Evolutionary conservation across 495 filamentous ascomycete species (phyloP).

Genomic region (Aspergillus taichungensis): DNA sequence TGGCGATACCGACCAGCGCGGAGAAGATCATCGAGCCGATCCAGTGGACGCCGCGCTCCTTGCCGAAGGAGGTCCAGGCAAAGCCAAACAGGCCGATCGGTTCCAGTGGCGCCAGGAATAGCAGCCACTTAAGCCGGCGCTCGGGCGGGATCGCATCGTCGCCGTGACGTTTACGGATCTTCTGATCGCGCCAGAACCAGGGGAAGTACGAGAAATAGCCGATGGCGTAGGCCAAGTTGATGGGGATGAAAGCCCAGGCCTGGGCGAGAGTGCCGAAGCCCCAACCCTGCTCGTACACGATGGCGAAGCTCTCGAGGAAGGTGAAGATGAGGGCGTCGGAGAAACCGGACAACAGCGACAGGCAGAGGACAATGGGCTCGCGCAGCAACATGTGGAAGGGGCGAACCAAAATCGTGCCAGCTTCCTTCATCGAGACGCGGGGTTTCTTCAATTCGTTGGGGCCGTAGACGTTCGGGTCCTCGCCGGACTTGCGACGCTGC

Average conservation of each 20-base stretch:
- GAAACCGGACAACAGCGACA: conserved; percentile 66
- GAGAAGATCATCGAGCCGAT: conserved; percentile 53
- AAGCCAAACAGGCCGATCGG: conserved; percentile 61
- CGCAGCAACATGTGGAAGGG: conserved; percentile 68
- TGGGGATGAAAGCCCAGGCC: conserved; percentile 50
- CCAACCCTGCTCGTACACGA: conserved; percentile 56
- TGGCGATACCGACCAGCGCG: conserved; percentile 51
- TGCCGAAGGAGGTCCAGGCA: conserved; percentile 52
- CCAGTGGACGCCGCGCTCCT: conserved; percentile 44
- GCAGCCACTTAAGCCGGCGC: conserved; percentile 32
- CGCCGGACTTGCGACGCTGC: conserved; percentile 47
- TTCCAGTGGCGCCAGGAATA: conserved; percentile 51
- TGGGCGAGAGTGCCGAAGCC: conserved; percentile 43
- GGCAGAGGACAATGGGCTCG: conserved; percentile 62
- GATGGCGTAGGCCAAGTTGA: conserved; percentile 55
- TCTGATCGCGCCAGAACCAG: conserved; percentile 42
- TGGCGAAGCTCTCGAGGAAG: conserved; percentile 56
- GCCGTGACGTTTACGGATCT: conserved; percentile 28
- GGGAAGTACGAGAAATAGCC: conserved; percentile 59
- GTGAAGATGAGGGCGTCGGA: conserved; percentile 72
- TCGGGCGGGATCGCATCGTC: conserved; percentile 19
- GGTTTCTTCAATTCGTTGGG: conserved; percentile 49
- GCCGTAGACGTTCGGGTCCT: conserved; percentile 49
- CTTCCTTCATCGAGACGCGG: conserved; percentile 45
- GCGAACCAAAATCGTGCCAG: conserved; percentile 53